These are phyloP conservation scores for Emericellopsis cladophorae DNA, from an alignment of 2,329 filamentous ascomycete species.

Conservation along the genomic window DNA sequence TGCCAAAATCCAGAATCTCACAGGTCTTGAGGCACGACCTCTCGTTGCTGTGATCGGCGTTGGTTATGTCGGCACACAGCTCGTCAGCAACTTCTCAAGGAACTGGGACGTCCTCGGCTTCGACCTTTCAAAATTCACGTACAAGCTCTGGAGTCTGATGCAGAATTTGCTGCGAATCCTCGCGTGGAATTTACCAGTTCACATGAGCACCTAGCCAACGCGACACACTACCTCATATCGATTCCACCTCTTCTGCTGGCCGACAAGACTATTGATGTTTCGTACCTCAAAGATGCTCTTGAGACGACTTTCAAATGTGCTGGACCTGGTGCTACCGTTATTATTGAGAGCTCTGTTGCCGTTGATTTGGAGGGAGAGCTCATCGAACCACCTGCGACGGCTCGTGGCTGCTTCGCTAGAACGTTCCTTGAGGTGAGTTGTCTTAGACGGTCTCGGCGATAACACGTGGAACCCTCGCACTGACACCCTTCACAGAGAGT, in stretches of 20 bases:
- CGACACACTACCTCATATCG: constrained; percentile 38
- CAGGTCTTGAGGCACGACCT: constrained; percentile 12
- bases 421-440: constrained; percentile 31
- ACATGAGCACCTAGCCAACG: constrained; percentile 21
- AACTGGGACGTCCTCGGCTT: constrained; percentile 30
- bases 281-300: constrained; percentile 30
- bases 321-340: constrained; percentile 28
- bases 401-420: constrained; percentile 27
- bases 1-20: neutral
- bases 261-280: constrained; percentile 33
- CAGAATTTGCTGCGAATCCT: constrained; percentile 12
- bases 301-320: constrained; percentile 24
- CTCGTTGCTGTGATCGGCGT: constrained; percentile 36
- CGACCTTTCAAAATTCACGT: constrained; percentile 28
- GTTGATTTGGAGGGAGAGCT: constrained; percentile 40
- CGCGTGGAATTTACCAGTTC: constrained; percentile 23
- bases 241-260: constrained; percentile 35
- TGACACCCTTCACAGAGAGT: constrained; percentile 13
- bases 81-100: constrained; percentile 27
- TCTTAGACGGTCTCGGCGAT: neutral
- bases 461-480: neutral
- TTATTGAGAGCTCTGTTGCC: constrained; percentile 40
- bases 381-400: constrained; percentile 28
- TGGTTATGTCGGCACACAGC: constrained; percentile 39
- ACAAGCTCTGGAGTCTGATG: constrained; percentile 12